These are phyloP conservation scores for Xylaria telfairii DNA, from an alignment of 495 filamentous ascomycete genomes.

Conservation along the genomic window DNA sequence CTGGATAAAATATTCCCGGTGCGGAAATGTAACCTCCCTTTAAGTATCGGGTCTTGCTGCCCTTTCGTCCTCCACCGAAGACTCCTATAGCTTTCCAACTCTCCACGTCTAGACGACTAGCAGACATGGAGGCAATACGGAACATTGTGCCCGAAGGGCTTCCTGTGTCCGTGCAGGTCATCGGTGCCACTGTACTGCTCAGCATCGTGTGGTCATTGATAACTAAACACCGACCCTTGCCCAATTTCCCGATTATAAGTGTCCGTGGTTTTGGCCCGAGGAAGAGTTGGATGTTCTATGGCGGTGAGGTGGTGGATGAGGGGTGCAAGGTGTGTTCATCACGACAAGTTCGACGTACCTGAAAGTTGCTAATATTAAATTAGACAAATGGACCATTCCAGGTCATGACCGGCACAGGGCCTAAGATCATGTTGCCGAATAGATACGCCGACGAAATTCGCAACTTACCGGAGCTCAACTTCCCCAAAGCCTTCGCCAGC, in stretches of 20 bases:
- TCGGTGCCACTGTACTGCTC: slow-evolving; percentile 31
- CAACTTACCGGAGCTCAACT: slow-evolving; percentile 46
- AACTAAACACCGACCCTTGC: slow-evolving; percentile 31
- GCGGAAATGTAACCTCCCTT: background rate
- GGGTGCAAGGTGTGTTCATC: slow-evolving; percentile 29
- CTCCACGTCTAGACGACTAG: background rate
- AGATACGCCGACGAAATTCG: slow-evolving; percentile 58
- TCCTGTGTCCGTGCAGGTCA: slow-evolving; percentile 35
- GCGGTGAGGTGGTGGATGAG: slow-evolving; percentile 30
- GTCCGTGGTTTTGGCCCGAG: slow-evolving; percentile 34
- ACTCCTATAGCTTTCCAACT: background rate
- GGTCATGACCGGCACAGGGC: slow-evolving; percentile 38
- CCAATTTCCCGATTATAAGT: slow-evolving; percentile 37
- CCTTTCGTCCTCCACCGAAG: background rate
- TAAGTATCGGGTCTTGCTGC: background rate
- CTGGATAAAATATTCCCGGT: slow-evolving; percentile 5
- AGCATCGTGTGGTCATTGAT: slow-evolving; percentile 34
- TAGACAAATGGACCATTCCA: slow-evolving; percentile 36
- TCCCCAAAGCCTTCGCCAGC: slow-evolving; percentile 48
- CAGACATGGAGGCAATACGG: slow-evolving; percentile 34
- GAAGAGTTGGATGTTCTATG: slow-evolving; percentile 35
- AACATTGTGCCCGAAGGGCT: slow-evolving; percentile 34
- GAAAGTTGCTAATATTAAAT: background rate
- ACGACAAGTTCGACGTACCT: background rate
- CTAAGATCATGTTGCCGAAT: slow-evolving; percentile 54